Base-by-base conservation (phyloP, 106 monocot genomes). In the Allium cepa region DNA sequence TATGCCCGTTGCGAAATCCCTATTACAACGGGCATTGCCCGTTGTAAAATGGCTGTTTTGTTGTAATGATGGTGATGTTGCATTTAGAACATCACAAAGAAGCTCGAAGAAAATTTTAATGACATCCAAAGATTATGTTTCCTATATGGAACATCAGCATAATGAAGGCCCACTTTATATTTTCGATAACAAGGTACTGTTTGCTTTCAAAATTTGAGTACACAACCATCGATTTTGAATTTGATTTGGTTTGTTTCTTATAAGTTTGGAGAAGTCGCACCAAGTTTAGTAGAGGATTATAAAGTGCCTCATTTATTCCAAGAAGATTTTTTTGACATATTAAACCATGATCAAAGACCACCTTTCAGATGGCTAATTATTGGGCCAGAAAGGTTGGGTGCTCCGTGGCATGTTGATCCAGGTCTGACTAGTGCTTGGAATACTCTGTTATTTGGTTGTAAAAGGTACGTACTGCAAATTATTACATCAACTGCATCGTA, bases 321-420 rank as follows among this genome's bases (percentile, higher is more conserved):
- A 75, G 96, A 97, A 65, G 96, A 97, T 68, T 82, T 86, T 57
- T 97, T 97, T 78, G 88, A 97, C 71, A 70, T 97, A 48, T 70
- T 97, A 22, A 78, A 82, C 73, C 72, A 76, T 68, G 88, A 97
- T 58, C 81, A 88, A 53, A 71, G 92, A n/a, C 96, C 96, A 67
- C 79, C 96, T 53, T 97, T 86, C 76, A 88, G 92, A 87, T 97
- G 96, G 96, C 71, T 97, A 57, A 97, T 97, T 52, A 84, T 97
- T 74, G 96, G 96, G 17, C 96, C 96, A 26, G 88, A 85, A 72
- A 88, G 92, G 57, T 97, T 92, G 12, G 96, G 96, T 77, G 96
- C 96, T 49, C 92, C 96, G 67, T 97, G 96, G 96, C 96, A 97
- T 82, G 86, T 97, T 71, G 96, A 97, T 84, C 96, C 96, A 62